Evolutionary conservation across 805 yeast species (phyloP).

Genomic region (Metschnikowia henanensis): DNA sequence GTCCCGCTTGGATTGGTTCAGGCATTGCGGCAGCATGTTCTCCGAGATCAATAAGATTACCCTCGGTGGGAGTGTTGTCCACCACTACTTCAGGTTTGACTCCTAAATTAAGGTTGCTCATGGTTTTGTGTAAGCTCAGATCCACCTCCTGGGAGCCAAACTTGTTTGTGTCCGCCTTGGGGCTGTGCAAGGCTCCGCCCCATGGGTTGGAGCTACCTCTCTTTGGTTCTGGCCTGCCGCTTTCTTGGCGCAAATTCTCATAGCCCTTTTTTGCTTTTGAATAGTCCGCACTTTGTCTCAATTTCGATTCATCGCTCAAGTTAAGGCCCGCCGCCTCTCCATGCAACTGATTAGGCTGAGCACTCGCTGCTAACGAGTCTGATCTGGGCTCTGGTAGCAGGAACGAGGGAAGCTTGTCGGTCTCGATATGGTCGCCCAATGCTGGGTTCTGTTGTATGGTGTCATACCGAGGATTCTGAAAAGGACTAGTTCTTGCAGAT

Average conservation of each 20-base stretch:
- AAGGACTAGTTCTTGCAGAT: neutral
- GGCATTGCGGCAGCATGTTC: neutral
- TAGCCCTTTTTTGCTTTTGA: neutral
- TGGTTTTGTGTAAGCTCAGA: constrained; percentile 6
- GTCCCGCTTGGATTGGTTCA: neutral
- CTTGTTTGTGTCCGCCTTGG: neutral
- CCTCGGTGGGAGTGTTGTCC: neutral
- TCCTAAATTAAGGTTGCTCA: constrained; percentile 9
- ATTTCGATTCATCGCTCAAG: neutral
- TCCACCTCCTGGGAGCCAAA: neutral
- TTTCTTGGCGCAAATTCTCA: neutral
- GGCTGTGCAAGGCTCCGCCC: constrained; percentile 13
- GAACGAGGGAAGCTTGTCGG: neutral
- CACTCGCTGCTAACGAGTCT: neutral
- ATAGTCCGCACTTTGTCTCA: neutral
- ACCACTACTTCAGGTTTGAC: neutral
- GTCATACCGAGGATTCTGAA: neutral
- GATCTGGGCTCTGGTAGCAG: neutral
- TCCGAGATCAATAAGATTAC: constrained; percentile 8
- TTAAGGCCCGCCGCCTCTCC: neutral
- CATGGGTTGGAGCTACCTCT: constrained; percentile 18
- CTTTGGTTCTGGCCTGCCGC: constrained; percentile 2
- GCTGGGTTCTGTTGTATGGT: neutral
- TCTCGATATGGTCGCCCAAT: neutral
- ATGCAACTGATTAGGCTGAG: neutral